Base-by-base conservation (phyloP, 192 early-diverging fungal species). In the Coemansia sp. region DNA sequence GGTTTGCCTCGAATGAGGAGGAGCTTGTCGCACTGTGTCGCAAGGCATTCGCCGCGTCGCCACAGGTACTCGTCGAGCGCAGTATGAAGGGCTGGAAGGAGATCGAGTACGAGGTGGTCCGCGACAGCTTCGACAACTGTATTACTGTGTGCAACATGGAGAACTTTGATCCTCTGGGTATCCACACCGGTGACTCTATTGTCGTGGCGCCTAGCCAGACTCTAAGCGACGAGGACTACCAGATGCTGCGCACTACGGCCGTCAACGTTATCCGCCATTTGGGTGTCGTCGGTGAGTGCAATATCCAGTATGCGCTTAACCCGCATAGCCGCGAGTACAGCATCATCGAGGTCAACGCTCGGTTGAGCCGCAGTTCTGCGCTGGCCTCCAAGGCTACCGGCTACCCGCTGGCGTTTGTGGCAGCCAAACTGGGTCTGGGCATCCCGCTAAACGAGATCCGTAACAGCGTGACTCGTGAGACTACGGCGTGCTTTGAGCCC, bases 31-130 rank as follows among this genome's bases (percentile, higher is more conserved):
- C 88, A 68, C 87, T 99, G 65, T 93, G 91, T 75, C 85, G 87
- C 51, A 93, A 93, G 78, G 93, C 97, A 4, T 96, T 99, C 82
- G 91, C 96, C 10, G 90, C 92, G 1, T 92, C 91, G n/a, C 93
- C 95, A 38, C 97, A 99, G 76, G 92, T 99, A 20, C 85, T 99
- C 29, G 91, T 99, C 22, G 97, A 99, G 86, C 89, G 91, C 72
- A 91, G 89, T 60, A 99, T 99, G 97, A 99, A 99, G 88, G 97
- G 97, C 27, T 99, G 97, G 97, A 99, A 99, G 86, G 97, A 99
- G 87, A 90, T 99, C 49, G 97, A 99, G 82, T 83, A 99, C 78
- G 97, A 99, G 81, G 97, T 99, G 44, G 97, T 99, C 8, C 91
- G 97, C 54, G 97, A 99, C 81, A 89, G 89, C 72, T 81, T 87